These are phyloP conservation scores for Teratosphaeria pseudoeucalypti DNA, from an alignment of 2,329 filamentous ascomycete genomes.

Conservation along the genomic window DNA sequence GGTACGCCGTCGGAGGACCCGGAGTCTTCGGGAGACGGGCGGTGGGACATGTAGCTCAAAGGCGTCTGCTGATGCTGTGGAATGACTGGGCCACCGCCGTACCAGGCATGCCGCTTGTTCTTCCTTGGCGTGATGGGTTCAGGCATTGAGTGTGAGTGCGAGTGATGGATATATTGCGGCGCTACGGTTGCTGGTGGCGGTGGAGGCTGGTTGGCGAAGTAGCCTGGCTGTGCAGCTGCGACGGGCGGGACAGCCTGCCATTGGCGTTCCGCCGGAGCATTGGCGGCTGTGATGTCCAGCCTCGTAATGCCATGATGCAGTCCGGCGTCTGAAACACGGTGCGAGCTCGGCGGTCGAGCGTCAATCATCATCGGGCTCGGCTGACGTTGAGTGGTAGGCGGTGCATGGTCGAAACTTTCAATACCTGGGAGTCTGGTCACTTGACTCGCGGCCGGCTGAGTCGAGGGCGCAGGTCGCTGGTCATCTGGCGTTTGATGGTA, in stretches of 20 bases:
- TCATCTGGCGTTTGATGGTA: constrained; percentile 63
- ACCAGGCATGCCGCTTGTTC: constrained; percentile 61
- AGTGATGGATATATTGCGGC: constrained; percentile 22
- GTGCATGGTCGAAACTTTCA: constrained; percentile 76
- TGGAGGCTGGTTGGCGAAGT: constrained; percentile 10
- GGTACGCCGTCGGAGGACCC: constrained; percentile 46
- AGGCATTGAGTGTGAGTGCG: constrained; percentile 28
- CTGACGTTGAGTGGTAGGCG: constrained; percentile 50
- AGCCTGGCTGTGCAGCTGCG: constrained; percentile 10
- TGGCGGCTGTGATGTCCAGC: constrained; percentile 50
- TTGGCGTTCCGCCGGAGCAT: constrained; percentile 22
- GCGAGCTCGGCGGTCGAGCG: constrained; percentile 27
- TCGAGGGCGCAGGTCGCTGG: constrained; percentile 45
- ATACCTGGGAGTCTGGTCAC: constrained; percentile 73
- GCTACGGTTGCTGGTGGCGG: constrained; percentile 7
- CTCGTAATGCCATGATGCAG: constrained; percentile 57
- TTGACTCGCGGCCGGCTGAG: constrained; percentile 46
- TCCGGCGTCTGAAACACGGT: constrained; percentile 45
- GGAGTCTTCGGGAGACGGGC: constrained; percentile 46
- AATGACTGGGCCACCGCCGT: constrained; percentile 44
- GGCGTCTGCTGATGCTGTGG: constrained; percentile 6
- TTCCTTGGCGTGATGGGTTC: constrained; percentile 45
- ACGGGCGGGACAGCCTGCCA: constrained; percentile 11
- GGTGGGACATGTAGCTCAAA: constrained; percentile 23
- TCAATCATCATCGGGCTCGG: constrained; percentile 74